Evolutionary conservation across 2,329 filamentous ascomycete genomes (phyloP).

Genomic region (Fusarium coicis): DNA sequence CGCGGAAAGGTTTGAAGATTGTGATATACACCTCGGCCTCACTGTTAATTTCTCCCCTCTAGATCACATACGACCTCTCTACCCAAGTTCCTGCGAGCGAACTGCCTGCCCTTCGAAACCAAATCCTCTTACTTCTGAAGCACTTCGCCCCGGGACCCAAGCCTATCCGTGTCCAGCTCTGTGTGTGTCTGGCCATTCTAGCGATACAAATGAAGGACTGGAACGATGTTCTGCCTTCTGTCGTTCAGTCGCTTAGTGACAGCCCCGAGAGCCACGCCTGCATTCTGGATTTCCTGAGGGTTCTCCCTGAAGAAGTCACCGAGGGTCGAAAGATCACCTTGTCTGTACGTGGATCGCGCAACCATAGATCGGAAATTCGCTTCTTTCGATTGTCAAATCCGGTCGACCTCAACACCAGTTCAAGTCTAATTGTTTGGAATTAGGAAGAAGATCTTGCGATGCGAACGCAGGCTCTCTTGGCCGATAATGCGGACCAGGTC

Average conservation of each 20-base stretch:
- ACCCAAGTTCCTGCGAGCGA: conserved; percentile 84
- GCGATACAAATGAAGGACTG: conserved; percentile 96
- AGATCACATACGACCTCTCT: conserved; percentile 95
- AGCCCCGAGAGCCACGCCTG: conserved; percentile 83
- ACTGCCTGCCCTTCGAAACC: conserved; percentile 81
- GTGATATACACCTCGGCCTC: not conserved
- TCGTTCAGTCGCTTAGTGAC: conserved; percentile 81
- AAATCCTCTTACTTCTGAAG: conserved; percentile 83
- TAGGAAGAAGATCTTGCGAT: conserved; percentile 94
- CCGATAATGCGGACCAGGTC: conserved; percentile 90
- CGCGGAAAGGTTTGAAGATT: conserved; percentile 84
- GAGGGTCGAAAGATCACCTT: conserved; percentile 99
- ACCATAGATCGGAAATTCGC: conserved; percentile 55
- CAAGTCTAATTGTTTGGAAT: conserved; percentile 57
- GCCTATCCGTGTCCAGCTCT: conserved; percentile 88
- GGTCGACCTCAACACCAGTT: conserved; percentile 50
- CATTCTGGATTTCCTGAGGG: conserved; percentile 94
- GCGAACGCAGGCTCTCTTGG: conserved; percentile 88
- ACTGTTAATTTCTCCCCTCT: conserved; percentile 7
- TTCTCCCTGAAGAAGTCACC: conserved; percentile 97
- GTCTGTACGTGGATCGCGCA: conserved; percentile 86
- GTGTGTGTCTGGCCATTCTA: conserved; percentile 91
- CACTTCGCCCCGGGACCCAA: conserved; percentile 85
- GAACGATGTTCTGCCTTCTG: conserved; percentile 89
- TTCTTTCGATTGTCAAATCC: conserved; percentile 49